These are phyloP conservation scores for Backusella liffmaniae DNA, from an alignment of 192 early-diverging fungal species.

Conservation along the genomic window DNA sequence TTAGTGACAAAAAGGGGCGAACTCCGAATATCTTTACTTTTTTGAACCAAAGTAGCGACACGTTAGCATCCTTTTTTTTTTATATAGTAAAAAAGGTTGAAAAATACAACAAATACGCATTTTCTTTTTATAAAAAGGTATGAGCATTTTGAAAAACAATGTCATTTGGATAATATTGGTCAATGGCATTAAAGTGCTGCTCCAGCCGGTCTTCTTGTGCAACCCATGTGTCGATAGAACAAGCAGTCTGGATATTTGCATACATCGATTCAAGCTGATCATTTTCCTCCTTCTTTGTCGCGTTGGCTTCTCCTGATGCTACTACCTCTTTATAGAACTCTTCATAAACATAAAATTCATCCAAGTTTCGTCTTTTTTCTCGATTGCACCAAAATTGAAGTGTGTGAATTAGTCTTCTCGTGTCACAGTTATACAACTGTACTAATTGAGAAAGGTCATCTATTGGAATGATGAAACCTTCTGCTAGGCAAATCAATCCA, in stretches of 20 bases:
- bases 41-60: conserved; percentile 5
- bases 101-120: background rate
- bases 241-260: background rate
- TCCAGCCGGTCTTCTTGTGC: conserved; percentile 2
- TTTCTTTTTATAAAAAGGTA: background rate
- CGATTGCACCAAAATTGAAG: conserved; percentile 19
- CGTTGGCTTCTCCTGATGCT: background rate
- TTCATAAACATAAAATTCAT: background rate
- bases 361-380: background rate
- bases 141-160: background rate
- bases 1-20: conserved; percentile 6
- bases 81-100: background rate
- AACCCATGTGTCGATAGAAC: background rate
- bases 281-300: background rate
- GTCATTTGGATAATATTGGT: background rate
- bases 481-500: conserved; percentile 21
- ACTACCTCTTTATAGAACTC: background rate
- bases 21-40: background rate
- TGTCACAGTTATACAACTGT: conserved; percentile 12
- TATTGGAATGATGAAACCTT: conserved; percentile 15
- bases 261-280: background rate
- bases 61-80: background rate
- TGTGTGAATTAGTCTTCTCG: conserved; percentile 20
- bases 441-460: conserved; percentile 15
- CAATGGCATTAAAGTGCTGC: background rate